Base-by-base conservation (phyloP, 441 rosid genomes). In the Raphanus hybrid region DNA sequence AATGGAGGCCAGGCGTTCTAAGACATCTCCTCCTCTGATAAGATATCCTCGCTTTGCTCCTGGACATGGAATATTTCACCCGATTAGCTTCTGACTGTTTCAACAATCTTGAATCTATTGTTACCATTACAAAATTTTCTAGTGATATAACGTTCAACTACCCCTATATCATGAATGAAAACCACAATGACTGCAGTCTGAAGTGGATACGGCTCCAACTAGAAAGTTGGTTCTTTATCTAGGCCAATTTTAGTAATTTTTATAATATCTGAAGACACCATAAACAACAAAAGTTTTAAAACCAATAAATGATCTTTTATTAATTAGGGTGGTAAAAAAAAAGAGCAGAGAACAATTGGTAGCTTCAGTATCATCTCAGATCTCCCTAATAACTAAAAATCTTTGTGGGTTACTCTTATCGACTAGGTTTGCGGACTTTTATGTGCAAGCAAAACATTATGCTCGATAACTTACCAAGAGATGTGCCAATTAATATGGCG, bases 11-110 rank as follows among this genome's bases (percentile, higher is more conserved):
- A 95, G 83, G 60, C 94, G 97, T 86, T 95, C 98, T 69, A 93
- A 86, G 78, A 90, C 96, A 85, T 93, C 97, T 74, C 97, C 97
- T 81, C 99, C 99, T 85, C 99, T 88, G 80, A 93, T 87, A 74
- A 96, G 91, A 84, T 91, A 95, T 74, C 99, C 99, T 71, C 90
- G 92, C 85, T 85, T 92, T 76, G 97, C 98, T 78, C 99, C 99
- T 95, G 85, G 50, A 78, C 82, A 84, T 79, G 74, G 71, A 69
- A 57, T 14, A 63, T 16, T 37, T 26, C 10, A 62, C 18, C 50
- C 63, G 3, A 20, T 68, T 69, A 76, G 54, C 59, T 59, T 75
- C 76, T 5, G 27, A 75, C 29, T 71, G 8, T 55, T 58, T 75
- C 34, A 23, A 52, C 37, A 69, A 32, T 14, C 61, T 61, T 10